These are phyloP conservation scores for Angophora floribunda DNA, from an alignment of 345 rosid genomes.

Conservation along the genomic window DNA sequence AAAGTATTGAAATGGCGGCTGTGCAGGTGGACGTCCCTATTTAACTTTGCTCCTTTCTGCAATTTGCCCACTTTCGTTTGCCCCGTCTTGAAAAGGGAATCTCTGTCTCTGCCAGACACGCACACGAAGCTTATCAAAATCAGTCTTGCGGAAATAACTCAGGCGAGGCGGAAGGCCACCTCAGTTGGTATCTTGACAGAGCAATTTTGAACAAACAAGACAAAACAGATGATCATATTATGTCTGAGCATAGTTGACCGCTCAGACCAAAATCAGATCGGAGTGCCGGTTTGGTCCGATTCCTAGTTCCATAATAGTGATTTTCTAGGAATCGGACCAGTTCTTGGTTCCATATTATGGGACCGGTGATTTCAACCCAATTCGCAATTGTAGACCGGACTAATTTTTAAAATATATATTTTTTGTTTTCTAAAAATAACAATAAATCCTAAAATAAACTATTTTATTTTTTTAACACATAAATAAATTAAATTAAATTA, in stretches of 20 bases:
- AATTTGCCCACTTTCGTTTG: not conserved
- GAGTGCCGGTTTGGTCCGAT: too few species aligned
- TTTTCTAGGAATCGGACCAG: too few species aligned
- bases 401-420: too few species aligned
- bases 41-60: not conserved
- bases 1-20: not conserved
- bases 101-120: not conserved
- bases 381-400: too few species aligned
- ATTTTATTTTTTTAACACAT: too few species aligned
- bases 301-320: too few species aligned
- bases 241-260: not conserved
- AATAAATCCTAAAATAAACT: too few species aligned
- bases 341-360: too few species aligned
- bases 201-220: not conserved
- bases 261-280: too few species aligned
- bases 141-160: not conserved
- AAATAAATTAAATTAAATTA: too few species aligned
- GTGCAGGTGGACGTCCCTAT: not conserved
- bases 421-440: too few species aligned
- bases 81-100: not conserved
- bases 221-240: not conserved
- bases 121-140: not conserved
- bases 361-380: too few species aligned
- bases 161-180: not conserved
- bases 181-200: not conserved